Conservation (phyloP, 2,329 filamentous ascomycete genomes). For the Epichloe hybrida region DNA sequence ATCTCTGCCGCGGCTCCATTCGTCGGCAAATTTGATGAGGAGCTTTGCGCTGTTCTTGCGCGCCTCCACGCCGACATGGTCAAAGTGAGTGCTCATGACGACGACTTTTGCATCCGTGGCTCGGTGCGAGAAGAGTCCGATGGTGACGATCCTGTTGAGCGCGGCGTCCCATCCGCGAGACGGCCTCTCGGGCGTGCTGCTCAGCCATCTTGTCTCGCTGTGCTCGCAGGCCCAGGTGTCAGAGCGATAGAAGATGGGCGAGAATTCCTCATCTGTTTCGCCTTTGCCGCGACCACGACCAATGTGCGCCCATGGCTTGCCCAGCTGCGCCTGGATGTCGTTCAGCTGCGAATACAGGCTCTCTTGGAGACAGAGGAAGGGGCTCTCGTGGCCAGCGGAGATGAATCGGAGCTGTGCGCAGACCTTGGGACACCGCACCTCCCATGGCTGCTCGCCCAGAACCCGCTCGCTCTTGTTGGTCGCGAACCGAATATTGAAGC, state of each 20-base stretch:
- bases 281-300: slow-evolving; percentile 57
- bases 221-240: slow-evolving; percentile 44
- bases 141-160: slow-evolving; percentile 46
- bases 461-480: slow-evolving; percentile 30
- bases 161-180: slow-evolving; percentile 61
- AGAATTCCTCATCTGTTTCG: slow-evolving; percentile 57
- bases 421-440: slow-evolving; percentile 39
- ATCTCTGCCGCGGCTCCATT: slow-evolving; percentile 18
- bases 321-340: slow-evolving; percentile 43
- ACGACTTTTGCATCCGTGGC: slow-evolving; percentile 34
- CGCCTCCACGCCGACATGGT: slow-evolving; percentile 43
- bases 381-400: slow-evolving; percentile 32
- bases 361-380: slow-evolving; percentile 58
- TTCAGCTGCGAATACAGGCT: slow-evolving; percentile 46
- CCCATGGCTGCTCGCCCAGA: slow-evolving; percentile 47
- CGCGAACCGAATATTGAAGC: slow-evolving; percentile 58
- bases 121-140: slow-evolving; percentile 44
- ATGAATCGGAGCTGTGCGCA: slow-evolving; percentile 43
- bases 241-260: slow-evolving; percentile 63
- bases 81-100: slow-evolving; percentile 57
- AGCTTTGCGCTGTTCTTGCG: slow-evolving; percentile 45
- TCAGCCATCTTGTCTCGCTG: slow-evolving; percentile 62
- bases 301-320: slow-evolving; percentile 44
- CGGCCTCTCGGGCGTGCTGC: slow-evolving; percentile 52
- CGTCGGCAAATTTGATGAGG: slow-evolving; percentile 35